phyloP scores from a whole-genome alignment of 2,329 filamentous ascomycete species.

The Penicillium expansum region DNA sequence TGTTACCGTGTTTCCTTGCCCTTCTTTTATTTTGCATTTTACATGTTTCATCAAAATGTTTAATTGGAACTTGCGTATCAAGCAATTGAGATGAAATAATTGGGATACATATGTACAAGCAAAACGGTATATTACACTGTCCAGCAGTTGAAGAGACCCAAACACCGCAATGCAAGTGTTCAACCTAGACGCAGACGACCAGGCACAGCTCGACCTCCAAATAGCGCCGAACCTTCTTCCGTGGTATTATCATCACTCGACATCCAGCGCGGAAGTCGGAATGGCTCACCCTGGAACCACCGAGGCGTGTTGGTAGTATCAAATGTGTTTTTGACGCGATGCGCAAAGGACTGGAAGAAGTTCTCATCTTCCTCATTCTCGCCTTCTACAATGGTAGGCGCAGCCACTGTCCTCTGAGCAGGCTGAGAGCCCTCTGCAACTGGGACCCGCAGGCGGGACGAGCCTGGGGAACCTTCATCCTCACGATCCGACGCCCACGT shows the following conservation, averaged over 20 bases:
- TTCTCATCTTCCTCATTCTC: conserved; percentile 72
- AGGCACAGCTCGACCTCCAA: conserved; percentile 41
- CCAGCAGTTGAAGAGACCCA: conserved; percentile 17
- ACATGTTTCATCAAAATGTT: no score
- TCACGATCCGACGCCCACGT: conserved; percentile 28
- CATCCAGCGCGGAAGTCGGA: conserved; percentile 82
- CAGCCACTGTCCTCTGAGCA: conserved; percentile 33
- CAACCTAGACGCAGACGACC: conserved; percentile 41
- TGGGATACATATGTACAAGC: conserved; percentile 17
- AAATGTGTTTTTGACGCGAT: conserved; percentile 87
- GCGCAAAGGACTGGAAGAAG: conserved; percentile 78
- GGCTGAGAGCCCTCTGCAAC: conserved; percentile 28
- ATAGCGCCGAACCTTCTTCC: conserved; percentile 36
- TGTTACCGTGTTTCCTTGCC: no score
- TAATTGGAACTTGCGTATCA: neutral
- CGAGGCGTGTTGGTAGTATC: conserved; percentile 77
- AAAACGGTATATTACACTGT: conserved; percentile 21
- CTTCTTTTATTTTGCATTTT: no score
- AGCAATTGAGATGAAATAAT: neutral
- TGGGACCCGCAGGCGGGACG: conserved; percentile 36
- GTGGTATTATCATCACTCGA: conserved; percentile 52
- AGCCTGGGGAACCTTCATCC: conserved; percentile 27
- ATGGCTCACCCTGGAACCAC: conserved; percentile 73
- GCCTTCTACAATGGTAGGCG: conserved; percentile 49
- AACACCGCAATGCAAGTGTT: conserved; percentile 10